Percentiles rank a stretch among this genome's conserved stretches.
phyloP scores from a whole-genome alignment of 495 filamentous ascomycete genomes.

The Aspergillus kassunensis region DNA sequence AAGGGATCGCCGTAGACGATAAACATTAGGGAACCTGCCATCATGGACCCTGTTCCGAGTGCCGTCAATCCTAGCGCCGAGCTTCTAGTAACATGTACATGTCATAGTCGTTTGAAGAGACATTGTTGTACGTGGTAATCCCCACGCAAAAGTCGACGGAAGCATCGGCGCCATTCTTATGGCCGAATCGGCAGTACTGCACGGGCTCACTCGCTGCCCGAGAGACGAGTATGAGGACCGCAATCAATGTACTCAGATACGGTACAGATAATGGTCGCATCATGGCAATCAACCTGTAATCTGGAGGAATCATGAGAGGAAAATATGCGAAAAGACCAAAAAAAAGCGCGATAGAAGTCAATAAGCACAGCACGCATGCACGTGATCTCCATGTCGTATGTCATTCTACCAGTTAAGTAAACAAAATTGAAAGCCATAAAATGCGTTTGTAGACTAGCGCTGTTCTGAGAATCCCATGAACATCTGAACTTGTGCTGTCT shows the following conservation, averaged over 20 bases:
- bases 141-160: constrained; percentile 12
- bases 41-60: constrained; percentile 7
- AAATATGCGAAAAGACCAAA: too few relatives aligned
- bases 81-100: constrained; percentile 8
- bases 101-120: constrained; percentile 4
- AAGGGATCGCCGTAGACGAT: constrained; percentile 12
- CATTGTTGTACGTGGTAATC: constrained; percentile 7
- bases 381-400: too few relatives aligned
- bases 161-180: constrained; percentile 1
- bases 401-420: too few relatives aligned
- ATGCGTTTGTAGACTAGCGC: too few relatives aligned
- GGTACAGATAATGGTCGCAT: neutral
- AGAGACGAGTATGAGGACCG: neutral
- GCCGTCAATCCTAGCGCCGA: constrained; percentile 11
- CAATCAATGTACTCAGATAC: neutral
- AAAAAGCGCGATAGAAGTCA: too few relatives aligned
- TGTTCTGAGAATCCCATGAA: too few relatives aligned
- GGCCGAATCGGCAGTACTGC: constrained; percentile 13
- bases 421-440: too few relatives aligned
- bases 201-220: constrained; percentile 3
- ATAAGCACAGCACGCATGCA: too few relatives aligned
- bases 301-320: too few relatives aligned
- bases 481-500: too few relatives aligned
- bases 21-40: constrained; percentile 13
- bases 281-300: neutral